Base-by-base conservation (phyloP, 1,284 basidiomycete genomes). In the Ceraceosorus bombacis region DNA sequence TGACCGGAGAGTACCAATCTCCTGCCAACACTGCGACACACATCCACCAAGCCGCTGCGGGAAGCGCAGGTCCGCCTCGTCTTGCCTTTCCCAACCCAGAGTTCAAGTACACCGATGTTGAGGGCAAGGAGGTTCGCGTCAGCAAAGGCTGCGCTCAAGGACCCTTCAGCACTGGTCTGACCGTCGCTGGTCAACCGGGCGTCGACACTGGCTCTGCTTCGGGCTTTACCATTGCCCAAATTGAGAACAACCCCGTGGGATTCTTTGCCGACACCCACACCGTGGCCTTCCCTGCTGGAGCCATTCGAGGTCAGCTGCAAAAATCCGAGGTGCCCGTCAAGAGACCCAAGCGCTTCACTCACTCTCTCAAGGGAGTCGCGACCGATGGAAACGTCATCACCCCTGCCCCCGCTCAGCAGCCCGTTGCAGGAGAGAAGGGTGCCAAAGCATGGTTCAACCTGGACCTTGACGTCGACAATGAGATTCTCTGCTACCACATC, bases 21-120 rank as follows among this genome's bases (percentile, higher is more conserved):
- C 60, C 60, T 15, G 65, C 63, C 12, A 27, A 41, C 38, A 66
- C 63, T 8, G 65, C 59, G n/a, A 66, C 65, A 5, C 65, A 66
- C 55, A 49, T 65, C 40, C 60, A 65, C 55, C 52, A 62, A 46
- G 65, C 49, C 4, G n/a, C 41, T 37, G 13, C 6, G 5, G 64
- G 63, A 15, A 2, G n/a, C 6, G 27, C 51, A 5, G 64, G 64
- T 6, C 63, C 64, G 6, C 63, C 64, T 5, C 41, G 64, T 9
- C 61, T 79, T 59, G 77, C 77, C 6, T 78, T 78, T 70, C 73
- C 76, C 41, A 78, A 79, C 69, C 74, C 77, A 5, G 9, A 51
- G 41, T 49, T 54, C n/a, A 49, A 50, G 4, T 41, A 50, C 13
- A 55, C 12, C 7, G 51, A 61, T 50, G 46, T 39, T 27, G 37